Evolutionary conservation across 495 filamentous ascomycete species (phyloP).

Genomic region (Aspergillus sclerotiicarbonarius): DNA sequence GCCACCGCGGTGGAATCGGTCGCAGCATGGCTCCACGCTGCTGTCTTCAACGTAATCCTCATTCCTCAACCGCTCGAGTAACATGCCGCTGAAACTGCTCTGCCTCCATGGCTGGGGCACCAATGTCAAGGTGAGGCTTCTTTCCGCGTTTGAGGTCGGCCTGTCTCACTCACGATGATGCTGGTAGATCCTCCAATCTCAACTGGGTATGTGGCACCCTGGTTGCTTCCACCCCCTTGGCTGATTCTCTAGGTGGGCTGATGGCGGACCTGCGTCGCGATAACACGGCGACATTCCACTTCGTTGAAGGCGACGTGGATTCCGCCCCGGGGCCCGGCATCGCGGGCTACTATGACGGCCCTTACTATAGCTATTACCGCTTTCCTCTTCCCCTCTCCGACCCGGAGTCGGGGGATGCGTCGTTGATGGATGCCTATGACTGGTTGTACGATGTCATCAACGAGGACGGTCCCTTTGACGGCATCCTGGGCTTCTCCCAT

Average conservation of each 20-base stretch:
- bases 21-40: neutral
- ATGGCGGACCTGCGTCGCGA: slow-evolving; percentile 30
- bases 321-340: slow-evolving; percentile 33
- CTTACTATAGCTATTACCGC: slow-evolving; percentile 37
- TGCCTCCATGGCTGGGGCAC: slow-evolving; percentile 36
- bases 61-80: neutral
- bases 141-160: neutral
- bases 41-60: neutral
- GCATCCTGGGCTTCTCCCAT: slow-evolving; percentile 39
- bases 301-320: slow-evolving; percentile 36
- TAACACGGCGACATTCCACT: slow-evolving; percentile 33
- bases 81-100: slow-evolving; percentile 28
- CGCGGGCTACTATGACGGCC: slow-evolving; percentile 31
- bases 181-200: slow-evolving; percentile 28
- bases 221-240: neutral
- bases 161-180: neutral
- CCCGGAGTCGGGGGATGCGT: slow-evolving; percentile 23
- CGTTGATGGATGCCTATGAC: slow-evolving; percentile 29
- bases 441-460: slow-evolving; percentile 31
- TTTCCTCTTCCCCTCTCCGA: slow-evolving; percentile 28
- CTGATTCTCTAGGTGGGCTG: slow-evolving; percentile 20
- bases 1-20: neutral
- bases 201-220: slow-evolving; percentile 22
- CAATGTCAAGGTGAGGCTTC: slow-evolving; percentile 24
- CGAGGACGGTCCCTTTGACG: slow-evolving; percentile 39